Percentiles rank a stretch among this genome's conserved stretches.
Conservation (phyloP, 176 grass and related monocot species). For the Aegilops bicornis region DNA sequence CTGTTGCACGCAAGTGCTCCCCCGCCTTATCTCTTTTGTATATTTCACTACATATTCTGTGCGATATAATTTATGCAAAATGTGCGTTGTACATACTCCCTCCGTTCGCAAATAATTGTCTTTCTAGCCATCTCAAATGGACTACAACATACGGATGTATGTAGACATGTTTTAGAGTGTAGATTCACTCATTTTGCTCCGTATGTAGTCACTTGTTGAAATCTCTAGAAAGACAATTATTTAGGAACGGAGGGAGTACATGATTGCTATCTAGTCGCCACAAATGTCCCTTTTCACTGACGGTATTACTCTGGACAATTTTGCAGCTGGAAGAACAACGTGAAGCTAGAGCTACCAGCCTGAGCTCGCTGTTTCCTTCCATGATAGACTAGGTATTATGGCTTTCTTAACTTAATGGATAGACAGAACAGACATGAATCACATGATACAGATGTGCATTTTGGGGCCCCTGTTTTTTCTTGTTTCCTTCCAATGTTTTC, state of each 20-base stretch:
- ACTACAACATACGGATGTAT: too few relatives aligned
- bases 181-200: too few relatives aligned
- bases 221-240: too few relatives aligned
- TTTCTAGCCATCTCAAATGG: too few relatives aligned
- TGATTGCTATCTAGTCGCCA: too few relatives aligned
- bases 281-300: constrained; percentile 33
- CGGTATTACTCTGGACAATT: constrained; percentile 18
- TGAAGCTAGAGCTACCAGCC: constrained; percentile 84
- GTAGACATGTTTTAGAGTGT: too few relatives aligned
- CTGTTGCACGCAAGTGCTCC: too few relatives aligned
- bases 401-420: constrained; percentile 23
- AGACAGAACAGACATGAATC: background rate
- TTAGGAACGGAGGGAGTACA: too few relatives aligned
- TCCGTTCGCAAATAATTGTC: too few relatives aligned
- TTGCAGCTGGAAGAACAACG: constrained; percentile 95
- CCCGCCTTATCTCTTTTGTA: too few relatives aligned
- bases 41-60: background rate
- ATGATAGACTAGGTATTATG: constrained; percentile 37
- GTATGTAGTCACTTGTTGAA: too few relatives aligned
- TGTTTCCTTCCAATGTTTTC: constrained; percentile 24
- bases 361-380: constrained; percentile 37
- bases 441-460: background rate
- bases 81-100: too few relatives aligned
- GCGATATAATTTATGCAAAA: background rate
- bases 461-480: background rate